These are phyloP conservation scores for Bjerkandera adusta DNA, from an alignment of 1,284 basidiomycete genomes.

Conservation along the genomic window DNA sequence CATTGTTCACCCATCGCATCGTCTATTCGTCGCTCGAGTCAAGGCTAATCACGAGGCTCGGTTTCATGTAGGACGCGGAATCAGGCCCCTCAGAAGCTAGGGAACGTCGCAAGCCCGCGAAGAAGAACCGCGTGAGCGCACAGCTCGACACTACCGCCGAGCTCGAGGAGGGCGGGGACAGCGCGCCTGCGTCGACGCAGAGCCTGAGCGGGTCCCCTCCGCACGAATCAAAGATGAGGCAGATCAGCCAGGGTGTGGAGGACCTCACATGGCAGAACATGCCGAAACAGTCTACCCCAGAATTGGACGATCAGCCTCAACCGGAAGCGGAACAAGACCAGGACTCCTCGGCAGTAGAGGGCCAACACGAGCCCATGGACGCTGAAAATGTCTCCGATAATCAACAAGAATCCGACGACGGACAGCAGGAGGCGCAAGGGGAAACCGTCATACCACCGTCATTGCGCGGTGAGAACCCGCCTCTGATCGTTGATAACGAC, in stretches of 20 bases:
- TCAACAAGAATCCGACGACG: not conserved
- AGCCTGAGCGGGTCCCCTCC: constrained; percentile 56
- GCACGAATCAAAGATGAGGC: constrained; percentile 68
- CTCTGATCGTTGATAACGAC: constrained; percentile 18
- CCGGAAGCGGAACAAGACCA: not conserved
- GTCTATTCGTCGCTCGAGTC: constrained; percentile 1
- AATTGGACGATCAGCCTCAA: not conserved
- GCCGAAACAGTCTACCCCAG: constrained; percentile 29
- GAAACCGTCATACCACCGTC: constrained; percentile 13
- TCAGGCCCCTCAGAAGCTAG: constrained; percentile 29
- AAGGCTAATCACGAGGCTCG: not conserved
- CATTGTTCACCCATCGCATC: constrained; percentile 3
- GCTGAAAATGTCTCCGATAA: constrained; percentile 1
- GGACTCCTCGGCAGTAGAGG: not conserved
- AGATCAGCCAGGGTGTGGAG: constrained; percentile 75
- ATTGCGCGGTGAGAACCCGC: constrained; percentile 21
- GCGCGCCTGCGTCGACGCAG: constrained; percentile 9
- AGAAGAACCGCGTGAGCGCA: constrained; percentile 62
- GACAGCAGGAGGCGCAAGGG: constrained; percentile 6
- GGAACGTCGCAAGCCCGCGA: constrained; percentile 55
- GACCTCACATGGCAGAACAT: constrained; percentile 67
- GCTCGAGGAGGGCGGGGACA: constrained; percentile 41
- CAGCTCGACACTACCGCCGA: constrained; percentile 62
- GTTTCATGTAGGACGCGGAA: constrained; percentile 41
- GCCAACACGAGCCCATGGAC: constrained; percentile 6